Base-by-base conservation (phyloP, 768 basidiomycete genomes). In the Pulveroboletus ravenelii region DNA sequence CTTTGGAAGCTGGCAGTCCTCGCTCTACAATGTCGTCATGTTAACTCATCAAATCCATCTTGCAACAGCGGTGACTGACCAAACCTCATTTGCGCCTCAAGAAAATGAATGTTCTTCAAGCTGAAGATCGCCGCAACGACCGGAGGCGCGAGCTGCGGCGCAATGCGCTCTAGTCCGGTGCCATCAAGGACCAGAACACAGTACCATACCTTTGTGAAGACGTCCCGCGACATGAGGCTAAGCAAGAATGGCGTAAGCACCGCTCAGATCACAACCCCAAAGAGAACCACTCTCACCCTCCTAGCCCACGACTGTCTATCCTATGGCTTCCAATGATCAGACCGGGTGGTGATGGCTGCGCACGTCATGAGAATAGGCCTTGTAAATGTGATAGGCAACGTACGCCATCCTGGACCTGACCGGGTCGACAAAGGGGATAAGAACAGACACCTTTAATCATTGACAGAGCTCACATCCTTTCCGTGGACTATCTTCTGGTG, bases 111-210 rank as follows among this genome's bases (percentile, higher is more conserved):
- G 18, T 71, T 60, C 45, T 73, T 71, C 50, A 79, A 63, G 30
- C 65, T 65, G 50, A 82, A 74, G 37, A 84, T 72, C 6, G 64
- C 67, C 2, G 70, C 66, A 18, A 84, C 56, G 20, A 78, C 68
- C 27, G 63, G 62, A 25, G 78, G 72, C 3, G 73, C 74, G 27
- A 75, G 72, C 78, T 79, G 12, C 18, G 38, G 39, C 6, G 3
- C 18, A 36, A 38, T 5, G 3, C 9, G 14, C 8, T 35, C 17
- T 12, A 10, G 27, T 23, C 31, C 12, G 72, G 65, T 67, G 39
- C 35, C n/a, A 4, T 44, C 36, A 6, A 39, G 5, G 45, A 27
- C 41, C 2, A 52, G 10, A 30, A 25, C 18, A 23, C 15, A 10
- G 40, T 10, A 7, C 15, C 45, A 45, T 41, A 64, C 64, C 58